A percentile compares a stretch with the other conserved stretches of the same genome.
These are phyloP conservation scores for Aspergillus nomiae DNA, from an alignment of 2,329 filamentous ascomycete species.

Conservation along the genomic window DNA sequence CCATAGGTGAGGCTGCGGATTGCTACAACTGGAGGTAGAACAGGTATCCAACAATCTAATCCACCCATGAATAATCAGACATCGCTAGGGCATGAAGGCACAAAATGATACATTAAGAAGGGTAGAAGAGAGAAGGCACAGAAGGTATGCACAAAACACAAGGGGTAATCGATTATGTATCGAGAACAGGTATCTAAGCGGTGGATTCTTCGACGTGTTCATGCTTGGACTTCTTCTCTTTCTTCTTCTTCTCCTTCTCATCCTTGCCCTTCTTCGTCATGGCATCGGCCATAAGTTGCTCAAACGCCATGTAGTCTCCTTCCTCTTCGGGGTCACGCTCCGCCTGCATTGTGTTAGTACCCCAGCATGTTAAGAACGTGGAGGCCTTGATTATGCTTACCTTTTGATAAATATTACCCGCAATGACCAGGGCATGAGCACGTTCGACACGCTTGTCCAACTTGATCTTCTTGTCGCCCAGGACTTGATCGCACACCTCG, in stretches of 20 bases:
- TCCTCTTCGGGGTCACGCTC: slow-evolving; percentile 91
- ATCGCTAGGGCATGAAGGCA: neutral
- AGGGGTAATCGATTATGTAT: slow-evolving; percentile 4
- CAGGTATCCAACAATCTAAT: slow-evolving; percentile 4
- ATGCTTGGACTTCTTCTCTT: slow-evolving; percentile 53
- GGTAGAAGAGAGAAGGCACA: neutral
- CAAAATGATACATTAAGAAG: slow-evolving; percentile 3
- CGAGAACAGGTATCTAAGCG: slow-evolving; percentile 2
- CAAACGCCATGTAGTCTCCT: slow-evolving; percentile 97
- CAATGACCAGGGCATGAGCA: slow-evolving; percentile 83
- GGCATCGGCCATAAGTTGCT: slow-evolving; percentile 95
- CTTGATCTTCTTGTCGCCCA: slow-evolving; percentile 77
- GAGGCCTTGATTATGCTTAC: slow-evolving; percentile 52
- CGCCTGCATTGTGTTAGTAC: slow-evolving; percentile 58
- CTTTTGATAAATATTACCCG: slow-evolving; percentile 86
- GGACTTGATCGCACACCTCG: slow-evolving; percentile 87
- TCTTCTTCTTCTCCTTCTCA: slow-evolving; percentile 77
- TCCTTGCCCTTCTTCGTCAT: slow-evolving; percentile 88
- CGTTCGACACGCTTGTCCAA: slow-evolving; percentile 85
- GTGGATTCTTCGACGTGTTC: slow-evolving; percentile 22
- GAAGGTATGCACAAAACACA: slow-evolving; percentile 3
- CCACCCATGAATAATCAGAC: neutral
- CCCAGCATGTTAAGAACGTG: neutral
- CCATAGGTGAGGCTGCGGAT: neutral
- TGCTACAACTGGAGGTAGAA: neutral